phyloP scores from a whole-genome alignment of 352 stramenopile genomes.

The Elongisporangium prolatum region DNA sequence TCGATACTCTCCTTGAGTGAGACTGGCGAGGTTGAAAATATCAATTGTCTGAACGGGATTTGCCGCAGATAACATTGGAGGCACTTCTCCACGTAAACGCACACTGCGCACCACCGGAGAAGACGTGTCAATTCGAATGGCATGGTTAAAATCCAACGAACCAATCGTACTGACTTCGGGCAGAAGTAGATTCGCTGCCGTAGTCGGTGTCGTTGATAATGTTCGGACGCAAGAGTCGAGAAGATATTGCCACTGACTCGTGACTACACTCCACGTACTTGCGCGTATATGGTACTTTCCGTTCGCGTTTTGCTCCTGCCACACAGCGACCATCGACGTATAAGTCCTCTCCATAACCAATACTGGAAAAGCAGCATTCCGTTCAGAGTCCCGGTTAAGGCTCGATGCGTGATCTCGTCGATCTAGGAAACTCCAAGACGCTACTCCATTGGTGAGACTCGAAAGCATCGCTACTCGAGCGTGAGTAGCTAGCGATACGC shows the following conservation, averaged over 20 bases:
- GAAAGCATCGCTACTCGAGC: slow-evolving; percentile 34
- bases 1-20: slow-evolving; percentile 49
- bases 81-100: slow-evolving; percentile 28
- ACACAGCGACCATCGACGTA: slow-evolving; percentile 26
- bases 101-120: slow-evolving; percentile 27
- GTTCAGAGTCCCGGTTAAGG: slow-evolving; percentile 34
- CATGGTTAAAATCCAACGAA: slow-evolving; percentile 44
- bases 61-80: slow-evolving; percentile 23
- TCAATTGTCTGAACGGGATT: slow-evolving; percentile 51
- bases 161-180: slow-evolving; percentile 39
- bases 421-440: slow-evolving; percentile 40
- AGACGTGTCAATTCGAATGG: slow-evolving; percentile 52
- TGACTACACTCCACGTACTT: slow-evolving; percentile 10
- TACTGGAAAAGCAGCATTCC: slow-evolving; percentile 21
- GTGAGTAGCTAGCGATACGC: slow-evolving; percentile 19
- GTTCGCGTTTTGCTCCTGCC: slow-evolving; percentile 38
- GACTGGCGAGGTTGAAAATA: slow-evolving; percentile 39
- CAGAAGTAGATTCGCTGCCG: slow-evolving; percentile 37
- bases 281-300: slow-evolving; percentile 29
- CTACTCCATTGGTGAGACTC: neutral
- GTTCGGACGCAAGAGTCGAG: slow-evolving; percentile 42
- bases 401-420: slow-evolving; percentile 21
- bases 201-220: slow-evolving; percentile 24
- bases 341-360: slow-evolving; percentile 9
- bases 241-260: slow-evolving; percentile 45